Evolutionary conservation across 1,139 yeast genomes (phyloP).

Genomic region (Sugiyamaella castrensis): DNA sequence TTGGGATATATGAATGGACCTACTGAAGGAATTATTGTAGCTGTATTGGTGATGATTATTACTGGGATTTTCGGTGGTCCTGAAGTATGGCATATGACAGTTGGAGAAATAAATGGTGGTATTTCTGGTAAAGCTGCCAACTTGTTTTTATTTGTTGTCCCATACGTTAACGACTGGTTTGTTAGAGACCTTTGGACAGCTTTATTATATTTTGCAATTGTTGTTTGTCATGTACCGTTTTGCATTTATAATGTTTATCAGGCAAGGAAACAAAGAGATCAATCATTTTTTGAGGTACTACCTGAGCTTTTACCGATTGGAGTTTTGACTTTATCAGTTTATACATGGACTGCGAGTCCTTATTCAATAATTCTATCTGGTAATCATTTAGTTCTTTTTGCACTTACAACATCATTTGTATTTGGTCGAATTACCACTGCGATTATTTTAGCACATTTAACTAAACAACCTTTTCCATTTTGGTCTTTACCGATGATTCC

Average conservation of each 20-base stretch:
- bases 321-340: conserved; percentile 30
- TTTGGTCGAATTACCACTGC: conserved; percentile 63
- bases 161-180: conserved; percentile 33
- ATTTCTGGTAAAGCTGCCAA: conserved; percentile 5
- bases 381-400: conserved; percentile 55
- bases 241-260: conserved; percentile 57
- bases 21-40: conserved; percentile 71
- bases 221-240: conserved; percentile 47
- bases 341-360: conserved; percentile 39
- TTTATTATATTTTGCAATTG: conserved; percentile 49
- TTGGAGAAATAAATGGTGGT: conserved; percentile 19
- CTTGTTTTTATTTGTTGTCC: conserved; percentile 1
- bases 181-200: conserved; percentile 36
- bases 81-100: conserved; percentile 49
- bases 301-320: conserved; percentile 37
- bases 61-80: conserved; percentile 60
- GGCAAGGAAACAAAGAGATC: conserved; percentile 45
- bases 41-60: conserved; percentile 49
- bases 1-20: conserved; percentile 74
- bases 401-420: conserved; percentile 60
- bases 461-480: conserved; percentile 62
- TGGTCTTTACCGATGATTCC: conserved; percentile 40
- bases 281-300: conserved; percentile 49
- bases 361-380: conserved; percentile 36
- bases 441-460: conserved; percentile 65